Base-by-base conservation (phyloP, 2,329 filamentous ascomycete genomes). In the Canariomyces notabilis region DNA sequence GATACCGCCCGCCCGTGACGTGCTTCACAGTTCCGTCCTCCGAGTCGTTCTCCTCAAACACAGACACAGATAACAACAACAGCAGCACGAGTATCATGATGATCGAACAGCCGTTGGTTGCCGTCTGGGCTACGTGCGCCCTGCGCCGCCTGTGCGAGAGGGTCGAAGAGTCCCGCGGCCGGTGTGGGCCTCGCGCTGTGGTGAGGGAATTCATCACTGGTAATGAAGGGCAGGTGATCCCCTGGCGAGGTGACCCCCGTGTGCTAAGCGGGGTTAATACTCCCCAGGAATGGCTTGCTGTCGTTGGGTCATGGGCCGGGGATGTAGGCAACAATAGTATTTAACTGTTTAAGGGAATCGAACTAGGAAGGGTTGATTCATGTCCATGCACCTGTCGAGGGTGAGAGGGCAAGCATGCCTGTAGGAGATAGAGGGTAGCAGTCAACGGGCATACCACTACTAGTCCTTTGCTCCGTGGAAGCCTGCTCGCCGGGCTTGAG, bases 71-170 rank as follows among this genome's bases (percentile, higher is more conserved):
- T n/a, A n/a, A n/a, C n/a, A n/a, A n/a, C n/a, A n/a, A n/a, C n/a
- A n/a, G n/a, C n/a, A n/a, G n/a, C n/a, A n/a, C n/a, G n/a, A n/a
- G n/a, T n/a, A n/a, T n/a, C n/a, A n/a, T n/a, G n/a, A n/a, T n/a
- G n/a, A n/a, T n/a, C n/a, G n/a, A n/a, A n/a, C n/a, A 69, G 55
- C 67, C 66, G 3, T 51, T 68, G 6, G 41, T 68, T n/a, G 61
- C 52, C 1, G 57, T 68, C 4, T 69, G 66, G 67, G 54, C 59
- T 3, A 57, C 63, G 1, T 50, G 59, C 16, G 64, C 63, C 0
- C 46, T 68, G 26, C 26, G 43, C 15, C 40, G 20, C 15, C 32
- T 67, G 34, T 49, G 51, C 8, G 36, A 56, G 31, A 33, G 16
- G 12, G 18, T 26, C 7, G 21, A 4, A 6, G 11, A n/a, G 9